A percentile compares a stretch with the other conserved stretches of the same genome.
Evolutionary conservation across 2,329 filamentous ascomycete species (phyloP).

Genomic region (Cephalotrichum gorgonifer): DNA sequence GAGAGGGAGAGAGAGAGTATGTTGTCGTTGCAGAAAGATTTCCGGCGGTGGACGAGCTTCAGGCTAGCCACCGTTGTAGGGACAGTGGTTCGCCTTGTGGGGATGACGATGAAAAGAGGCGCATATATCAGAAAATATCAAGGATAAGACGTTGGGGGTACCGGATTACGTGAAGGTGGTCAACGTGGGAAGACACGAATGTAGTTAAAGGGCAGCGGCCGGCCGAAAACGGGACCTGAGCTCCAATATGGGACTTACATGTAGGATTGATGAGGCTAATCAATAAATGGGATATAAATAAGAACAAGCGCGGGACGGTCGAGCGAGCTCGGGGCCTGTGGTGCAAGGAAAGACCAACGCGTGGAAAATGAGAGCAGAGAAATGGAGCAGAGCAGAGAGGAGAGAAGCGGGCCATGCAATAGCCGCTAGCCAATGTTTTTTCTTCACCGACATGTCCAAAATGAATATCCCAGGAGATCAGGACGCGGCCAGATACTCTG

Average conservation of each 20-base stretch:
- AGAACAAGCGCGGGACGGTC: not conserved
- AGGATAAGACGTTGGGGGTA: too few relatives aligned
- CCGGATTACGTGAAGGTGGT: too few relatives aligned
- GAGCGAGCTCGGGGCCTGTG: too few relatives aligned
- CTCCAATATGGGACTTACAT: not conserved
- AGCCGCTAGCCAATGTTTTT: not conserved
- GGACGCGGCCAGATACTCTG: not conserved
- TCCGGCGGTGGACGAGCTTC: too few relatives aligned
- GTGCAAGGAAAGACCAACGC: too few relatives aligned
- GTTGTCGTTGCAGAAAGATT: too few relatives aligned
- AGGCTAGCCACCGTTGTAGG: too few relatives aligned
- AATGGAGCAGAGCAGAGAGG: too few relatives aligned
- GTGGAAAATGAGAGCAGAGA: too few relatives aligned
- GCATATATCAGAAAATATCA: not conserved
- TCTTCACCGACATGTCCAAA: too few relatives aligned
- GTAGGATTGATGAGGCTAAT: constrained; percentile 1
- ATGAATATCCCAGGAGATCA: not conserved
- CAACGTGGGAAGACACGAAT: not conserved
- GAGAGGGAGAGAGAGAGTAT: not conserved
- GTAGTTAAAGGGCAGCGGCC: not conserved
- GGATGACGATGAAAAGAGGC: too few relatives aligned
- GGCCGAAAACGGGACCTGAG: not conserved
- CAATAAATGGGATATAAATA: not conserved
- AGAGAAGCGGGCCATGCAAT: not conserved
- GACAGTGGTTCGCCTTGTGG: too few relatives aligned